These are phyloP conservation scores for Novymonas esmeraldas DNA, from an alignment of 208 protist genomes.

Conservation along the genomic window DNA sequence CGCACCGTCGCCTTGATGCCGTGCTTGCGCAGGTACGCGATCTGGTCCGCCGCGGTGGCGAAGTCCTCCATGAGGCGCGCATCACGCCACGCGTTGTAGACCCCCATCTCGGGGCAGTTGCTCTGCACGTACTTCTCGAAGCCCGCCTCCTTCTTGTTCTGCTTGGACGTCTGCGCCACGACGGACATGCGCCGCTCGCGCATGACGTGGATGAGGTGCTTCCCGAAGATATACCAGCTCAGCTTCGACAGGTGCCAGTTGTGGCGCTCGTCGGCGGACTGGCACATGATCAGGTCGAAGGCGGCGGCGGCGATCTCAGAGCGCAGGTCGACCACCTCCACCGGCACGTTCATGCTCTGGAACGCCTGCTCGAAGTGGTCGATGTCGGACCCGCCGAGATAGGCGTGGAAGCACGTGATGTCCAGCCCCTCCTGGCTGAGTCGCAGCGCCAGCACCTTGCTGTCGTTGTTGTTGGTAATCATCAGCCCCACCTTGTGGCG, in stretches of 20 bases:
- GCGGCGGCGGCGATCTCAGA: conserved; percentile 79
- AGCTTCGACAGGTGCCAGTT: conserved; percentile 92
- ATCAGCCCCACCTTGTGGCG: conserved; percentile 90
- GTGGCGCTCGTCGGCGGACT: conserved; percentile 77
- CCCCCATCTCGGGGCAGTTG: conserved; percentile 82
- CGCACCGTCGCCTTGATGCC: conserved; percentile 69
- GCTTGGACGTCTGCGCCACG: conserved; percentile 87
- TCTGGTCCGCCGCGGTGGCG: conserved; percentile 70
- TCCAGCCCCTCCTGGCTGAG: conserved; percentile 76
- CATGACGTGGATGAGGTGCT: conserved; percentile 78
- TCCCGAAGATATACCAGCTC: conserved; percentile 86
- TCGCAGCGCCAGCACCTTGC: conserved; percentile 85
- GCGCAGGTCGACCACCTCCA: conserved; percentile 91
- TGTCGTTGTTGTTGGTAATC: conserved; percentile 91
- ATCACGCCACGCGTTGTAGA: conserved; percentile 94
- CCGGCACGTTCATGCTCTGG: conserved; percentile 64
- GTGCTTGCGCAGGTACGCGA: conserved; percentile 72
- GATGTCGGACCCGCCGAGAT: conserved; percentile 83
- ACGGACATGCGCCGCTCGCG: conserved; percentile 77
- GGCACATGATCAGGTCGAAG: conserved; percentile 89
- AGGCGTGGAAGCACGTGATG: conserved; percentile 92
- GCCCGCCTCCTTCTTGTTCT: conserved; percentile 83
- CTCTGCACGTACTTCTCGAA: conserved; percentile 91
- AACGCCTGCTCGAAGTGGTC: conserved; percentile 82
- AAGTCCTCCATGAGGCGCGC: conserved; percentile 85